Evolutionary conservation across 2,329 filamentous ascomycete genomes (phyloP).

Genomic region (Aureobasidium sp.): DNA sequence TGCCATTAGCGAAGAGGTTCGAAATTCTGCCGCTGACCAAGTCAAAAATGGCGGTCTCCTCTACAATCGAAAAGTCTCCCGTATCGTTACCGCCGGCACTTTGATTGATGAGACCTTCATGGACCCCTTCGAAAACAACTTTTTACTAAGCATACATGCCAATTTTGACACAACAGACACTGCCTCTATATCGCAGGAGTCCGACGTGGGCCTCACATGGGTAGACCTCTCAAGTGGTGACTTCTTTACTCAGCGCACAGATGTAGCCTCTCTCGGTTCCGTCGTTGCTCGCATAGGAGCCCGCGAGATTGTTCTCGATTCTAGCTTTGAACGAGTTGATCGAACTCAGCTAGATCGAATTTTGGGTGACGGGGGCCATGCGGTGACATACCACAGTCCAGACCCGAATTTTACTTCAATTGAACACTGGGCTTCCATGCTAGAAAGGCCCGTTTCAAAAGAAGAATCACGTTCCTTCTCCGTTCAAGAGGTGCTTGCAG

Average conservation of each 20-base stretch:
- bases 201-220: constrained; percentile 74
- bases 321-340: constrained; percentile 42
- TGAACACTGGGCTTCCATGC: constrained; percentile 64
- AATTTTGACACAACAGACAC: constrained; percentile 22
- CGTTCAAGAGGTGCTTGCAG: constrained; percentile 64
- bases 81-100: constrained; percentile 89
- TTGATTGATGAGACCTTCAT: constrained; percentile 97
- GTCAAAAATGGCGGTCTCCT: constrained; percentile 69
- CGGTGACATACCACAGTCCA: constrained; percentile 61
- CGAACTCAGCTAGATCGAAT: constrained; percentile 22
- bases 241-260: constrained; percentile 77
- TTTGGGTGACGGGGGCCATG: constrained; percentile 45
- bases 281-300: constrained; percentile 76
- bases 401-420: constrained; percentile 33
- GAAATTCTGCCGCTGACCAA: constrained; percentile 62
- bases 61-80: constrained; percentile 77
- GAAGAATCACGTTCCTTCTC: constrained; percentile 48
- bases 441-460: constrained; percentile 63
- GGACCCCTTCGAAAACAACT: constrained; percentile 90
- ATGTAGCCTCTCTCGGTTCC: constrained; percentile 65
- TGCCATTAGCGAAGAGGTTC: constrained; percentile 88
- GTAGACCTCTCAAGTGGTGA: constrained; percentile 90
- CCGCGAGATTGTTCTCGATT: constrained; percentile 73
- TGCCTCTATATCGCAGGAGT: constrained; percentile 12
- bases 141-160: constrained; percentile 72